Conservation (phyloP, 805 yeast genomes). For the Spathaspora passalidarum region DNA sequence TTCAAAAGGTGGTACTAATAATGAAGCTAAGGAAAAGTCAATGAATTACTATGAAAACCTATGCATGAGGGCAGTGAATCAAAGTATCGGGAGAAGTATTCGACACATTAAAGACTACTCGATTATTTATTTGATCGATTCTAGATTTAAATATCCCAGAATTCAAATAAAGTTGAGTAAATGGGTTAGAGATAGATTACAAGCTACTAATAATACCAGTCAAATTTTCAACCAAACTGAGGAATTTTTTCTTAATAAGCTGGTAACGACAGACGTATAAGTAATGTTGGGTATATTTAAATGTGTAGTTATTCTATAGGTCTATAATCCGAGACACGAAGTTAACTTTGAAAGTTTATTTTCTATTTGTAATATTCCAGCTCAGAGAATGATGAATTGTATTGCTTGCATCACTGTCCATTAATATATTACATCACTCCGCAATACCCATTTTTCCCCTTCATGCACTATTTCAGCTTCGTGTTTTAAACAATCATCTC, state of each 20-base stretch:
- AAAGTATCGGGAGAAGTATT: slow-evolving; percentile 88
- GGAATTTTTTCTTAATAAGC: slow-evolving; percentile 24
- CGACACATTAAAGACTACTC: slow-evolving; percentile 83
- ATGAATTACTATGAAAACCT: slow-evolving; percentile 71
- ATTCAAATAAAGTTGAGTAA: slow-evolving; percentile 62
- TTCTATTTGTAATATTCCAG: too few relatives aligned
- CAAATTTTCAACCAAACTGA: slow-evolving; percentile 19
- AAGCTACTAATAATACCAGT: slow-evolving; percentile 2
- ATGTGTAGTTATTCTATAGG: too few relatives aligned
- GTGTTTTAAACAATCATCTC: slow-evolving; percentile 60
- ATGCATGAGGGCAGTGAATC: slow-evolving; percentile 90
- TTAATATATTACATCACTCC: slow-evolving; percentile 54
- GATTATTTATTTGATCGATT: slow-evolving; percentile 67
- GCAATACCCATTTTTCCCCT: slow-evolving; percentile 61
- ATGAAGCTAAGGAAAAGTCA: slow-evolving; percentile 47
- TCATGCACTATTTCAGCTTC: slow-evolving; percentile 50
- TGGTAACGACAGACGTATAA: background rate
- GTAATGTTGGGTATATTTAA: too few relatives aligned
- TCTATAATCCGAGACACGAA: too few relatives aligned
- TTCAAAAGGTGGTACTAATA: slow-evolving; percentile 43
- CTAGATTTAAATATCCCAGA: slow-evolving; percentile 45
- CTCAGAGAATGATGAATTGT: too few relatives aligned
- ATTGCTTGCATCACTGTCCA: too few relatives aligned
- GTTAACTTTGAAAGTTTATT: too few relatives aligned
- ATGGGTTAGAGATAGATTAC: slow-evolving; percentile 56